Percentiles rank a stretch among this genome's conserved stretches.
Evolutionary conservation across 106 monocot genomes (phyloP).

Genomic region (Amphibolis antarctica): DNA sequence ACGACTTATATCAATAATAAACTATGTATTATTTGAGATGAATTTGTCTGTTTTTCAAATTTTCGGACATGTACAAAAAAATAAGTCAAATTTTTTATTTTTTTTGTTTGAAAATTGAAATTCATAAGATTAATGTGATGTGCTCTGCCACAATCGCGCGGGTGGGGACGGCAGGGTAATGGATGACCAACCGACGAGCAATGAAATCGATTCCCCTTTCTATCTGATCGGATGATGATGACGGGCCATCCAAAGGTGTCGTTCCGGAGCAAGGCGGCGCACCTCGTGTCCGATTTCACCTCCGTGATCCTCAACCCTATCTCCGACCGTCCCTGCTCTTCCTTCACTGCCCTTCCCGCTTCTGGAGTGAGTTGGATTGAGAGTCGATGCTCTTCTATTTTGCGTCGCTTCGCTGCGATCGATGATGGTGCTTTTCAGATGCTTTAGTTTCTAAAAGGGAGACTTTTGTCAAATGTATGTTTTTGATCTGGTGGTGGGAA

Average conservation of each 20-base stretch:
- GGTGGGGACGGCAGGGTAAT: no score
- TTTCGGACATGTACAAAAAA: no score
- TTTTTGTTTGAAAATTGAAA: no score
- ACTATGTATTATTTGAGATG: no score
- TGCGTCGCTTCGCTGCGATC: background rate
- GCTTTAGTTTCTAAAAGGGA: background rate
- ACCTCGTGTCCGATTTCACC: constrained; percentile 82
- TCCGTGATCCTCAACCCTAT: constrained; percentile 89
- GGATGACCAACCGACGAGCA: no score
- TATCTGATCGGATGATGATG: constrained; percentile 10
- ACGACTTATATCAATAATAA: no score
- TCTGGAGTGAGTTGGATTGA: constrained; percentile 28
- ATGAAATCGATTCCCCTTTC: no score
- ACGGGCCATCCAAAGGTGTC: constrained; percentile 48
- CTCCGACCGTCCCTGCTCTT: constrained; percentile 61
- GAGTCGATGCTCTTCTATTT: background rate
- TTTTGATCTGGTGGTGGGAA: background rate
- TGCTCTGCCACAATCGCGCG: no score
- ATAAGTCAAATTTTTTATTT: no score
- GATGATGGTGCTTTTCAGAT: background rate
- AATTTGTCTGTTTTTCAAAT: no score
- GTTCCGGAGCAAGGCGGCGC: constrained; percentile 70
- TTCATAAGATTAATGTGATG: no score
- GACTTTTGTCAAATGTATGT: background rate
- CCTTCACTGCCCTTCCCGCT: constrained; percentile 36